Conservation (phyloP, 1,284 basidiomycete species). For the Fomitiporia mediterranea region DNA sequence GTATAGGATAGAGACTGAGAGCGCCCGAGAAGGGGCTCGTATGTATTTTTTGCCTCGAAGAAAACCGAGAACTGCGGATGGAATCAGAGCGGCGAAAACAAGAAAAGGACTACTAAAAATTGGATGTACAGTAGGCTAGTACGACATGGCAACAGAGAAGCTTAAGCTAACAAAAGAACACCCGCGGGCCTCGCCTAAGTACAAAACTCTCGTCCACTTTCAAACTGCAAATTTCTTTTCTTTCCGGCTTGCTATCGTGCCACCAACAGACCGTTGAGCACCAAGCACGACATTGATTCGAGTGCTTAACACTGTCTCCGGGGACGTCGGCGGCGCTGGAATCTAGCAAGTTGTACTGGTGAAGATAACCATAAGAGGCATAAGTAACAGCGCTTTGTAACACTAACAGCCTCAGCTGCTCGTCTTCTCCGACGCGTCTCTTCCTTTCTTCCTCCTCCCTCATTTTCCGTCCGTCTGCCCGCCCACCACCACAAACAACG, state of each 20-base stretch:
- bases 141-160: slow-evolving; percentile 2
- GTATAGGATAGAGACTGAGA: background rate
- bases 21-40: background rate
- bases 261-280: background rate
- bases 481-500: slow-evolving; percentile 8
- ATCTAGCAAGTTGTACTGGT: background rate
- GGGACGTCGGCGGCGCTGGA: slow-evolving; percentile 2
- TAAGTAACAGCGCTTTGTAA: slow-evolving; percentile 6
- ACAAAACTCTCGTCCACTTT: no score
- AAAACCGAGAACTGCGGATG: no score
- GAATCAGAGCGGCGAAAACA: no score
- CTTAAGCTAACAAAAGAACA: no score
- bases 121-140: background rate
- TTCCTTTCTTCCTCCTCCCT: background rate
- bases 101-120: background rate
- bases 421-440: slow-evolving; percentile 1
- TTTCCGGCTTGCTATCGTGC: background rate
- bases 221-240: background rate
- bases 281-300: slow-evolving; percentile 2
- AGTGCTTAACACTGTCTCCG: background rate
- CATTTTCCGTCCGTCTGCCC: background rate
- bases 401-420: background rate
- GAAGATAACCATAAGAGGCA: slow-evolving; percentile 1
- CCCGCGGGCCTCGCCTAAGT: no score
- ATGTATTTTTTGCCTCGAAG: background rate